Evolutionary conservation across 768 basidiomycete species (phyloP).

Genomic region (Rhizopogon vinicolor): DNA sequence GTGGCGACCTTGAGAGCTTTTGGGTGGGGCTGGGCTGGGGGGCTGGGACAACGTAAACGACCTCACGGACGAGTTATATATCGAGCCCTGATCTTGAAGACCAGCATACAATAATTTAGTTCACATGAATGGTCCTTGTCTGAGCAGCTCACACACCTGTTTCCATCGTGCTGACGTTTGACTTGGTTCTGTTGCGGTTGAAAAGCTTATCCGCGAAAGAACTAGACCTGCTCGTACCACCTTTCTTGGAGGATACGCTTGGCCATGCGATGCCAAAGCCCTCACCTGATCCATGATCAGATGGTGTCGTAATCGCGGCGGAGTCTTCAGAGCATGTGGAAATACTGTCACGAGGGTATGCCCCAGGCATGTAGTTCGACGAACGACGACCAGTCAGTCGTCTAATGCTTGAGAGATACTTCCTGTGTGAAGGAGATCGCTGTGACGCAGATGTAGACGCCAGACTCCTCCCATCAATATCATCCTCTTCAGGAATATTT

Average conservation of each 20-base stretch:
- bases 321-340: constrained; percentile 71
- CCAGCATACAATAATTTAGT: background rate
- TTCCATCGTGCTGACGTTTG: constrained; percentile 41
- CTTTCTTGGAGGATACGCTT: constrained; percentile 48
- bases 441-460: constrained; percentile 41
- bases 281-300: constrained; percentile 33
- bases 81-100: constrained; percentile 20
- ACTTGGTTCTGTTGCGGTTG: constrained; percentile 49
- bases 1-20: constrained; percentile 7
- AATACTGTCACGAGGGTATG: constrained; percentile 53
- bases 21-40: constrained; percentile 12
- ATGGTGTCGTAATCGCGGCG: constrained; percentile 53
- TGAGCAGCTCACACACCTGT: constrained; percentile 33
- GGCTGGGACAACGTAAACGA: constrained; percentile 18
- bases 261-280: constrained; percentile 42
- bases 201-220: constrained; percentile 63
- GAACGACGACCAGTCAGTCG: constrained; percentile 37
- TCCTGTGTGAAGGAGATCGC: constrained; percentile 41
- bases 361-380: constrained; percentile 33
- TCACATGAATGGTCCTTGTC: background rate
- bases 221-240: constrained; percentile 40
- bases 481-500: constrained; percentile 19
- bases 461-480: constrained; percentile 26
- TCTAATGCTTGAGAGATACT: constrained; percentile 47
- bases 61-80: constrained; percentile 22